Base-by-base conservation (phyloP, 2,329 filamentous ascomycete genomes). In the Byssothecium circinans region DNA sequence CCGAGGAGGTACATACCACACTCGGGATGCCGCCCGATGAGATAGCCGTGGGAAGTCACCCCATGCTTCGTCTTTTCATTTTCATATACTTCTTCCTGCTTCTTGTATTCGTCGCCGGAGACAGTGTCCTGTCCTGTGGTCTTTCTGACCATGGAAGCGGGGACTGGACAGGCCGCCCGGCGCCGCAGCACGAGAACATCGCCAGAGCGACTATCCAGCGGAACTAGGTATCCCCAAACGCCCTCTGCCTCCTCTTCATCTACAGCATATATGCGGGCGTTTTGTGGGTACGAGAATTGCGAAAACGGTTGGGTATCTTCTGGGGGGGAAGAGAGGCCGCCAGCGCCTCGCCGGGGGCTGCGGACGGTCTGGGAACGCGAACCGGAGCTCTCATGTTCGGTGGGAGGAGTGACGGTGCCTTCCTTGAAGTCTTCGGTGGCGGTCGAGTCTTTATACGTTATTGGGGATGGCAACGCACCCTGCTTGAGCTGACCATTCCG, bases 161-260 rank as follows among this genome's bases (percentile, higher is more conserved):
- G 77, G 12, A 82, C 69, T 0, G 86, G 83, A 65, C 91, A 96
- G 29, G 82, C 79, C 49, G 79, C 81, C 46, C 91, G 81, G 62
- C 84, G 89, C 71, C 82, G 87, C 69, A 99, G 71, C 7, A 95
- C 88, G 73, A 95, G 70, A 4, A 80, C 72, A 69, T 87, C 74
- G 72, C 84, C 86, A 44, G 86, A 84, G 54, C 81, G 82, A 43
- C 81, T 80, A 64, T 92, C 86, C 19, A 96, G 75, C 2, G 92
- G 90, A 44, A 96, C 83, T 4, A 99, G 78, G 64, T 97, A 99
- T 11, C 95, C 95, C 94, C 94, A 99, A 1, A 97, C 90, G 8
- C 90, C 90, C 68, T 95, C 88, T 37, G 82, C 81, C 48, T 81
- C 83, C 73, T 96, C 91, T 65, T 96, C 88, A 53, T 91, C 83